These are phyloP conservation scores for Didymosphaeria variabile DNA, from an alignment of 2,329 filamentous ascomycete genomes.

Conservation along the genomic window DNA sequence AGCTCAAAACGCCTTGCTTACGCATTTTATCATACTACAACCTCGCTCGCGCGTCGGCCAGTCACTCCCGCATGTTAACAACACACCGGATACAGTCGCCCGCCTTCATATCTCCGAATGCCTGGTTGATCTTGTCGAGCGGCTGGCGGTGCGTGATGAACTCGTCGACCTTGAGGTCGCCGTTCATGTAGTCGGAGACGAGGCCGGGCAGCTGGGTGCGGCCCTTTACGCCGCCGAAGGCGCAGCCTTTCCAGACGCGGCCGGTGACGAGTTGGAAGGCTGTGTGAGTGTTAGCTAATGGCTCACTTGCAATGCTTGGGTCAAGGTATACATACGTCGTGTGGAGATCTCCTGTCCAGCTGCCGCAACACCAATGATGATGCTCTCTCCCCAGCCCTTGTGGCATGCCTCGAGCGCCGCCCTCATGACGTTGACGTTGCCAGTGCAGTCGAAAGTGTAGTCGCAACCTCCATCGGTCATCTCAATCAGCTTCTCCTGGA, in stretches of 20 bases:
- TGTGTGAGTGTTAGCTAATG: constrained; percentile 48
- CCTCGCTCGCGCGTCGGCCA: constrained; percentile 3
- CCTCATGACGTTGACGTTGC: constrained; percentile 95
- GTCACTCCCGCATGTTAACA: constrained; percentile 67
- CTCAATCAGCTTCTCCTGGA: constrained; percentile 92
- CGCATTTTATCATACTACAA: background rate
- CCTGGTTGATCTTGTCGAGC: constrained; percentile 83
- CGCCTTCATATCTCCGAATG: constrained; percentile 92
- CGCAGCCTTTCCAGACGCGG: constrained; percentile 96
- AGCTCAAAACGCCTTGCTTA: background rate
- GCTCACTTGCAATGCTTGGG: background rate
- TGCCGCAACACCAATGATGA: constrained; percentile 96
- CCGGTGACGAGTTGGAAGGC: constrained; percentile 99
- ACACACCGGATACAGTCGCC: constrained; percentile 98
- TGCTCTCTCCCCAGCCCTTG: constrained; percentile 98
- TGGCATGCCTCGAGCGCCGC: constrained; percentile 96
- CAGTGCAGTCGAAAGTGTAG: constrained; percentile 99
- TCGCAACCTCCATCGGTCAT: constrained; percentile 98
- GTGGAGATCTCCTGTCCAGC: constrained; percentile 96
- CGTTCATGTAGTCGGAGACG: constrained; percentile 87
- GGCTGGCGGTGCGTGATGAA: constrained; percentile 97
- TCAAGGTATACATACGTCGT: constrained; percentile 73
- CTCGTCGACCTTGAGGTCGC: constrained; percentile 96
- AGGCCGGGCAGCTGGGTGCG: constrained; percentile 88
- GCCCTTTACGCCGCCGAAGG: constrained; percentile 98